phyloP scores from a whole-genome alignment of 2,329 filamentous ascomycete genomes.

The Phyllosticta capitalensis region DNA sequence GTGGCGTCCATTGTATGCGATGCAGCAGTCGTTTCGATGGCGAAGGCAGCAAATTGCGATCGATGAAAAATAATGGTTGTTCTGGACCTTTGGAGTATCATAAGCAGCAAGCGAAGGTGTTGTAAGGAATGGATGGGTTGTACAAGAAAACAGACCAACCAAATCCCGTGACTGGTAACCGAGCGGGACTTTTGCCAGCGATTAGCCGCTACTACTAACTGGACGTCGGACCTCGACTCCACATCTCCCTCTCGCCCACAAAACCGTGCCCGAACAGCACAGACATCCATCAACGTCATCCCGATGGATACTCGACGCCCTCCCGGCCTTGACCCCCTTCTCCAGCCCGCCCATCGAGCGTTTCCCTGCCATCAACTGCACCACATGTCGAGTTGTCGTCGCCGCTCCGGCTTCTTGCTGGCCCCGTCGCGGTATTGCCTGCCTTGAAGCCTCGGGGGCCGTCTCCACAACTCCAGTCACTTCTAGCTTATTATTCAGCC shows the following conservation, averaged over 20 bases:
- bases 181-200: neutral
- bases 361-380: neutral
- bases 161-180: neutral
- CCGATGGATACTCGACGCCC: conserved; percentile 1
- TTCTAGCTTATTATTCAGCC: neutral
- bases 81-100: neutral
- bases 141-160: neutral
- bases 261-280: neutral
- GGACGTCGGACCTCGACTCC: neutral
- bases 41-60: conserved; percentile 1
- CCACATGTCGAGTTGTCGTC: neutral
- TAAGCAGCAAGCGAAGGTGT: neutral
- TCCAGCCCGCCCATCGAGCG: conserved; percentile 1
- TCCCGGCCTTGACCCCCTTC: neutral
- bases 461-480: conserved; percentile 1
- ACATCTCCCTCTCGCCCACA: neutral
- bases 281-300: neutral
- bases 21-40: neutral
- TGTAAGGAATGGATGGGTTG: neutral
- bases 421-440: neutral
- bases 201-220: neutral
- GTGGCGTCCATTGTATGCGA: neutral
- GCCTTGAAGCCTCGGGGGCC: neutral
- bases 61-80: neutral
- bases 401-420: neutral